phyloP scores from a whole-genome alignment of 805 yeast species.

The Candida qinlingensis region DNA sequence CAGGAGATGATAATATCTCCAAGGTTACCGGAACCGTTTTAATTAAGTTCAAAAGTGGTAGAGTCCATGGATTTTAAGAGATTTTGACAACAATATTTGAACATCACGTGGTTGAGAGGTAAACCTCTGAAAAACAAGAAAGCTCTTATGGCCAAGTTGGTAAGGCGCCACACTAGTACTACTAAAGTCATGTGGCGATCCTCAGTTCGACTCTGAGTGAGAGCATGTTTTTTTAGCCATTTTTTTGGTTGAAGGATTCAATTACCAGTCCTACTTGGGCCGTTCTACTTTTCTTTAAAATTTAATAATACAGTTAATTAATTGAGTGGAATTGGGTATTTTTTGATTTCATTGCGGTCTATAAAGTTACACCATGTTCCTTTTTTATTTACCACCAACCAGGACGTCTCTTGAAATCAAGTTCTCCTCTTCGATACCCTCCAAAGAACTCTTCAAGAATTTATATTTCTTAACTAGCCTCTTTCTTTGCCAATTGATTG shows the following conservation, averaged over 20 bases:
- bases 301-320: too few relatives aligned
- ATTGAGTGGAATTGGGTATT: too few relatives aligned
- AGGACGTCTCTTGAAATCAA: conserved; percentile 5
- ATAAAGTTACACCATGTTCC: too few relatives aligned
- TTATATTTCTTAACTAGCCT: conserved; percentile 37
- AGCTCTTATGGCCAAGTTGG: conserved; percentile 59
- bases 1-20: too few relatives aligned
- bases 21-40: too few relatives aligned
- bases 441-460: conserved; percentile 8
- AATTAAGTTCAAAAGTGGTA: too few relatives aligned
- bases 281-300: too few relatives aligned
- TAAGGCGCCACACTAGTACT: conserved; percentile 81
- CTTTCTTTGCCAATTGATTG: conserved; percentile 54
- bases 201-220: conserved; percentile 66
- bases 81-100: too few relatives aligned
- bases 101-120: conserved; percentile 19
- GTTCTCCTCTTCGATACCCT: neutral
- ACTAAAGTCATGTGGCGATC: conserved; percentile 76
- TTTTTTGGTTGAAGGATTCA: neutral
- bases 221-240: conserved; percentile 33
- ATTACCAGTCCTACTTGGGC: too few relatives aligned
- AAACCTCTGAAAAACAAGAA: too few relatives aligned
- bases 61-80: too few relatives aligned
- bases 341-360: too few relatives aligned
- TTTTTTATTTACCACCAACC: conserved; percentile 46